A percentile compares a stretch with the other conserved stretches of the same genome.
phyloP scores from a whole-genome alignment of 192 early-diverging fungal species.

The Gonapodya sp. region DNA sequence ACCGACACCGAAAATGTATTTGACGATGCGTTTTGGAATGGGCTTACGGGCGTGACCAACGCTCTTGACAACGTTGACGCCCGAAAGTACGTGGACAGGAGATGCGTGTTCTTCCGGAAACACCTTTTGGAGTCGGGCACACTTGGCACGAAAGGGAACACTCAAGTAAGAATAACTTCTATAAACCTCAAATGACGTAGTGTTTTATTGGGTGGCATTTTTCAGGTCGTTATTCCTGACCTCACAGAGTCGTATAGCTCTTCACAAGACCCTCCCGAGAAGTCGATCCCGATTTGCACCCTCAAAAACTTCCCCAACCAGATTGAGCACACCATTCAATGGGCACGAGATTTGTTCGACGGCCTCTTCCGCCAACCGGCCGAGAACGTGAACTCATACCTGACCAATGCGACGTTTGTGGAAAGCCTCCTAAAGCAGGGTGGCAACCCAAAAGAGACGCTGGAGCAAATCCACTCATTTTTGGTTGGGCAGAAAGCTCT shows the following conservation, averaged over 20 bases:
- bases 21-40: slow-evolving; percentile 83
- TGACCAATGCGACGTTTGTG: slow-evolving; percentile 76
- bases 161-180: slow-evolving; percentile 48
- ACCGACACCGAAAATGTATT: slow-evolving; percentile 88
- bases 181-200: not conserved
- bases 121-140: slow-evolving; percentile 95
- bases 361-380: slow-evolving; percentile 84
- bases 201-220: not conserved
- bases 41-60: slow-evolving; percentile 86
- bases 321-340: slow-evolving; percentile 59
- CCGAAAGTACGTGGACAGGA: slow-evolving; percentile 90
- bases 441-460: slow-evolving; percentile 64
- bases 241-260: slow-evolving; percentile 98
- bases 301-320: slow-evolving; percentile 84
- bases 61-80: slow-evolving; percentile 98
- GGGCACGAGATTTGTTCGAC: slow-evolving; percentile 96
- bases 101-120: slow-evolving; percentile 95
- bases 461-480: slow-evolving; percentile 64
- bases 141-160: slow-evolving; percentile 98
- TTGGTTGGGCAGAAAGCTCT: slow-evolving; percentile 71
- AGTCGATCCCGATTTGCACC: slow-evolving; percentile 83
- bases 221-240: slow-evolving; percentile 73
- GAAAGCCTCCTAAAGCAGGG: slow-evolving; percentile 66
- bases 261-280: slow-evolving; percentile 96
- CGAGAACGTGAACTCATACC: slow-evolving; percentile 90